Evolutionary conservation across 768 basidiomycete species (phyloP), one percentile per base, ranked within the genome.

Genomic region (Sporobolomyces pararoseus): DNA sequence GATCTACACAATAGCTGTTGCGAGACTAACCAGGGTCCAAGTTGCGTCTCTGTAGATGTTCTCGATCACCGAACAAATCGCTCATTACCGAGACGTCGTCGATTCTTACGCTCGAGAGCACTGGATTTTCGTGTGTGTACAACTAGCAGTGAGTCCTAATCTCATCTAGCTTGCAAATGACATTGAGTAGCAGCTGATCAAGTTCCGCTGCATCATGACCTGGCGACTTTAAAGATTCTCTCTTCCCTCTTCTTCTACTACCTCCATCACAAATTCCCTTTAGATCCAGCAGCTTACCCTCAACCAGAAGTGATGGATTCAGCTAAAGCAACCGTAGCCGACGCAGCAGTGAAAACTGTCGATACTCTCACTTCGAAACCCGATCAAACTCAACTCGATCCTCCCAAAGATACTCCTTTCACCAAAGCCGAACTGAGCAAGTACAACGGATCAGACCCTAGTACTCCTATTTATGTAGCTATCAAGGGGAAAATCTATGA

Each of bases 391-490:
- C 46, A 72, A 46, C 74, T 76, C 23, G 70, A 63, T 54, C 66
- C 75, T 55, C 89, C 91, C 25, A 89, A 89, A 79, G 82, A 88
- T 72, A 88, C 91, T 78, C 88, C 89, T 0, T 89, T 86, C 81
- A 88, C 89, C 0, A 82, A 83, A 21, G 84, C 84, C 70, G 80
- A 89, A 72, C 83, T 98, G 68, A 86, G 83, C 46, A 71, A 83
- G 75, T 92, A 83, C 78, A 86, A 93, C 79, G 94, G 94, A 23
- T 81, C 82, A 0, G 84, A 87, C 71, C 78, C 83, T 0, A 76
- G 79, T 47, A 85, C 85, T 74, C 90, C 91, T 0, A 90, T 98
- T 70, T 92, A 89, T 75, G 88, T 98, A 50, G 88, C 91, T 35
- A 94, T 98, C 81, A 97, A 96, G 83, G 91, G 90, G 87, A 66